These are phyloP conservation scores for Rhynchosporium agropyri DNA, from an alignment of 2,329 filamentous ascomycete genomes.

Conservation along the genomic window DNA sequence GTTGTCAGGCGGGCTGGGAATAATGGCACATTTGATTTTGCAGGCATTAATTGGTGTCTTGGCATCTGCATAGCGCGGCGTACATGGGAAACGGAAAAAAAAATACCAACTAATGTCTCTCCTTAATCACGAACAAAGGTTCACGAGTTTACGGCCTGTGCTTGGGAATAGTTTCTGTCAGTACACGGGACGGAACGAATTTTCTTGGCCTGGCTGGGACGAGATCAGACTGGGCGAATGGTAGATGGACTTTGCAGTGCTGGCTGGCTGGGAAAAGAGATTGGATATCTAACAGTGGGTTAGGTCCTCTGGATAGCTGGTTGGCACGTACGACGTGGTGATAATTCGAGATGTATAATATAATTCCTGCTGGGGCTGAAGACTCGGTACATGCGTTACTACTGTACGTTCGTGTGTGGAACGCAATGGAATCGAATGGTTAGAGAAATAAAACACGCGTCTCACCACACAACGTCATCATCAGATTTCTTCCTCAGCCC, in stretches of 20 bases:
- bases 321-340: not conserved
- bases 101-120: slow-evolving; percentile 38
- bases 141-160: slow-evolving; percentile 18
- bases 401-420: not conserved
- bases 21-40: slow-evolving; percentile 23
- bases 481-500: not conserved
- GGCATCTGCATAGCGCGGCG: slow-evolving; percentile 33
- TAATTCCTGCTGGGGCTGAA: not conserved
- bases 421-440: not conserved
- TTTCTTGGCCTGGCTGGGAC: slow-evolving; percentile 5
- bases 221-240: slow-evolving; percentile 12
- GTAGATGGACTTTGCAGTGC: not conserved
- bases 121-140: slow-evolving; percentile 28
- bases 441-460: slow-evolving; percentile 12
- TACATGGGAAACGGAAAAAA: slow-evolving; percentile 19
- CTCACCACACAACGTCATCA: not conserved
- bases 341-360: slow-evolving; percentile 11
- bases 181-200: slow-evolving; percentile 9
- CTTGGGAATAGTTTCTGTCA: slow-evolving; percentile 6
- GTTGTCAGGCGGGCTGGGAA: slow-evolving; percentile 11
- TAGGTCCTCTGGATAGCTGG: not conserved
- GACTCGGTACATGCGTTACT: slow-evolving; percentile 8
- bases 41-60: slow-evolving; percentile 20
- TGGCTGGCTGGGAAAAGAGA: not conserved
- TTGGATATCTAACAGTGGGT: slow-evolving; percentile 5